A percentile compares a stretch with the other conserved stretches of the same genome.
These are phyloP conservation scores for Rhododendron kiyosumense DNA, from an alignment of 148 eudicot genomes.

Conservation along the genomic window DNA sequence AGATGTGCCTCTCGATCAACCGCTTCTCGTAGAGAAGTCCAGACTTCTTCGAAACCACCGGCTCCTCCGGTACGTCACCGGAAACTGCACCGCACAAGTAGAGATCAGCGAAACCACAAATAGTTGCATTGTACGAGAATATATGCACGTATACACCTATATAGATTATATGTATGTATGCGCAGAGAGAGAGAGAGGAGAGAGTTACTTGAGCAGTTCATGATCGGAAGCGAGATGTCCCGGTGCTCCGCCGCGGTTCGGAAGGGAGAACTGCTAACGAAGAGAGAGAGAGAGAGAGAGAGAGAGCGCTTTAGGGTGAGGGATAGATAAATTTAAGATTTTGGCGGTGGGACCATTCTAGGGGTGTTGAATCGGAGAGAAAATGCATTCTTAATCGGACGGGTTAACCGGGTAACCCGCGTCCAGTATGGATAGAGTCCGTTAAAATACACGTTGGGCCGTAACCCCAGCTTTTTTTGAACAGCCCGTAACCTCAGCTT, in stretches of 20 bases:
- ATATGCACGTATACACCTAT: not conserved
- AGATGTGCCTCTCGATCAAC: slow-evolving; percentile 77
- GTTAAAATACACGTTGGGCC: not conserved
- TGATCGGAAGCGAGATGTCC: slow-evolving; percentile 14
- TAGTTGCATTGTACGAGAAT: not conserved
- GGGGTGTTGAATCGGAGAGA: not conserved
- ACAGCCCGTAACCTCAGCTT: too few species aligned
- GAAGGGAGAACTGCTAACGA: not conserved
- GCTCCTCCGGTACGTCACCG: slow-evolving; percentile 96
- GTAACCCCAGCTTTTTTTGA: not conserved
- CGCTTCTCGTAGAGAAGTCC: slow-evolving; percentile 90
- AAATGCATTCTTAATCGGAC: not conserved
- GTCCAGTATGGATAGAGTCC: not conserved
- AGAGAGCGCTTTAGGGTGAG: not conserved
- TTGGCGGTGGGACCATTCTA: not conserved
- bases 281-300: not conserved
- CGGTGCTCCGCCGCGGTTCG: slow-evolving; percentile 15
- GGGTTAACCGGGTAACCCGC: not conserved
- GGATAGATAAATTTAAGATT: not conserved
- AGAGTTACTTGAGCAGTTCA: slow-evolving; percentile 77
- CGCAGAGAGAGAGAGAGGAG: slow-evolving; percentile 1
- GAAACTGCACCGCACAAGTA: slow-evolving; percentile 48
- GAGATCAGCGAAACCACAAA: slow-evolving; percentile 4
- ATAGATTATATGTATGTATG: not conserved
- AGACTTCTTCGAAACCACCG: slow-evolving; percentile 75